Percentiles rank a stretch among this genome's conserved stretches.
Evolutionary conservation across 345 rosid species (phyloP).

Genomic region (Aquilaria sinensis): DNA sequence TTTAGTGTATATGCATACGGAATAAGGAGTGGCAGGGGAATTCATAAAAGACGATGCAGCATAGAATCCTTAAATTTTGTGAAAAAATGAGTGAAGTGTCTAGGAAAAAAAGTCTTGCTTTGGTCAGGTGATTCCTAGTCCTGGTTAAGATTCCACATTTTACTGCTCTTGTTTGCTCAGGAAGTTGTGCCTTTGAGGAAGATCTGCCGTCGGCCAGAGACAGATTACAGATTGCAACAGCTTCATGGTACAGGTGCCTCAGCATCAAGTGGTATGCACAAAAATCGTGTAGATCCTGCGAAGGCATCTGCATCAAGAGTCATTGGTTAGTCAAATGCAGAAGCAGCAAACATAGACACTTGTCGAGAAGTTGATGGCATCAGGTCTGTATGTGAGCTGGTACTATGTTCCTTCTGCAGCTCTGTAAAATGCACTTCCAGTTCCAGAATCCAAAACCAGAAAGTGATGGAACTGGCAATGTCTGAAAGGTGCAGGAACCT

Average conservation of each 20-base stretch:
- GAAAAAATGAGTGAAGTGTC: background rate
- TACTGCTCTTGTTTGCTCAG: constrained; percentile 29
- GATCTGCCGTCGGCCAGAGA: constrained; percentile 95
- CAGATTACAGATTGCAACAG: constrained; percentile 97
- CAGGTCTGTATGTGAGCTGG: too few relatives aligned
- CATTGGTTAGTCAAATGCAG: constrained; percentile 17
- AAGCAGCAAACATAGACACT: constrained; percentile 20
- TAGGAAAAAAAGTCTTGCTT: background rate
- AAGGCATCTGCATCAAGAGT: constrained; percentile 13
- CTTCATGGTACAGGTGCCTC: constrained; percentile 62
- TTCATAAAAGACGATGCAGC: too few relatives aligned
- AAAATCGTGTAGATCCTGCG: constrained; percentile 20
- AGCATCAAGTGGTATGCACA: constrained; percentile 28
- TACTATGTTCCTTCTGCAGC: too few relatives aligned
- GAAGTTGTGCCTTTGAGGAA: constrained; percentile 96
- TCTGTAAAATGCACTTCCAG: too few relatives aligned
- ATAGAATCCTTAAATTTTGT: background rate
- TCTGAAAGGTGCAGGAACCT: too few relatives aligned
- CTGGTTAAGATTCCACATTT: background rate
- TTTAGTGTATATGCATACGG: too few relatives aligned
- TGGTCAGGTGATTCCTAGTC: background rate
- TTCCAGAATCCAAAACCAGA: too few relatives aligned
- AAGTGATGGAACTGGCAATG: too few relatives aligned
- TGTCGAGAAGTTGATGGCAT: too few relatives aligned
- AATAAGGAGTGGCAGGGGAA: too few relatives aligned